Evolutionary conservation across 257 asterid species (phyloP).

Genomic region (Ajuga chamaepitys): DNA sequence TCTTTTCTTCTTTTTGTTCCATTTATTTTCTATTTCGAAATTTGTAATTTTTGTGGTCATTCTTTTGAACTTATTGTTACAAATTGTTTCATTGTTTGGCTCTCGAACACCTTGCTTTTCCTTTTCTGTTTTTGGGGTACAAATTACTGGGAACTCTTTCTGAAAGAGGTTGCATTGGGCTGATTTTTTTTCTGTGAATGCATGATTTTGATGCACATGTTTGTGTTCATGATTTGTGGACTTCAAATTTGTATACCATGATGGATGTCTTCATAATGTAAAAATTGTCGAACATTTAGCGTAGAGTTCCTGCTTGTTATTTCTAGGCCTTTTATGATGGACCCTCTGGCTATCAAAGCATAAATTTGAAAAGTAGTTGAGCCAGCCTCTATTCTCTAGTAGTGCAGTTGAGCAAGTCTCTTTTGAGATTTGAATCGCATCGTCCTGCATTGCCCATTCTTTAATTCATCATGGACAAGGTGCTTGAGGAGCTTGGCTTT

Average conservation of each 20-base stretch:
- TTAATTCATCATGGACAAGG: too few relatives aligned
- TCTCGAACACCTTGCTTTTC: neutral
- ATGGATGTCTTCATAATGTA: neutral
- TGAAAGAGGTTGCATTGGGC: neutral
- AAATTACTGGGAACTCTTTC: neutral
- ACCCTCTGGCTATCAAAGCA: conserved; percentile 2
- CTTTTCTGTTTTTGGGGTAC: neutral
- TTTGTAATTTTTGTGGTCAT: neutral
- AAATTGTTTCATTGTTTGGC: neutral
- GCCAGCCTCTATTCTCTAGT: neutral
- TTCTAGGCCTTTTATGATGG: neutral
- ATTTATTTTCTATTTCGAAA: neutral
- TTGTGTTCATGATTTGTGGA: neutral
- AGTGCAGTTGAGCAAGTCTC: neutral
- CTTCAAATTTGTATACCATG: conserved; percentile 9
- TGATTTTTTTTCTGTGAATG: neutral
- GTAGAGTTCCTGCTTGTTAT: neutral
- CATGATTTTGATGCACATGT: conserved; percentile 6
- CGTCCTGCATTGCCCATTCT: too few relatives aligned
- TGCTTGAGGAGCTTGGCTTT: too few relatives aligned
- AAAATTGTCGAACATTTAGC: neutral
- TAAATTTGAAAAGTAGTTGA: neutral
- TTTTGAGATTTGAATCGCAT: too few relatives aligned
- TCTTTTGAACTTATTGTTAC: neutral
- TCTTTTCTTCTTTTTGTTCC: neutral